Conservation (phyloP, 2,329 filamentous ascomycete species). For the Ophiostoma ips region DNA sequence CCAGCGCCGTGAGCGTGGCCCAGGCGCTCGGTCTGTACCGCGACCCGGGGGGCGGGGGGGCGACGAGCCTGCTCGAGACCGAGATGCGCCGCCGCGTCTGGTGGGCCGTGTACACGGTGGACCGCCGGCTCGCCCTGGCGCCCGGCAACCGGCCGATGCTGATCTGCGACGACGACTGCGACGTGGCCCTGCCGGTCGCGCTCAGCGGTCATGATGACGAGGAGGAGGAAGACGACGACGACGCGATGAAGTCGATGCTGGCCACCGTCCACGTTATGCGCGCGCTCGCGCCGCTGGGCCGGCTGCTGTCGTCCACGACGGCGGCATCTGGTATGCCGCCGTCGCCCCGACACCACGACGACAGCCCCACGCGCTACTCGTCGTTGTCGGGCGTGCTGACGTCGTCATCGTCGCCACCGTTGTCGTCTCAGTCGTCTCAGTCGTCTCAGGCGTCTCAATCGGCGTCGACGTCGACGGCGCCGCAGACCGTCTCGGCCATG, state of each 20-base stretch:
- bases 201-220: slow-evolving; percentile 74
- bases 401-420: slow-evolving; percentile 3
- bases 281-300: slow-evolving; percentile 59
- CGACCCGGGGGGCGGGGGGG: too few relatives aligned
- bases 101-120: slow-evolving; percentile 89
- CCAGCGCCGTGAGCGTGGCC: slow-evolving; percentile 61
- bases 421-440: neutral
- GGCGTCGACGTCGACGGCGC: neutral
- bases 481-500: neutral
- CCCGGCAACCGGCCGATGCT: slow-evolving; percentile 58
- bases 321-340: too few relatives aligned
- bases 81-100: slow-evolving; percentile 82
- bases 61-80: too few relatives aligned
- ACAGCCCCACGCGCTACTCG: neutral
- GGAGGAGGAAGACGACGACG: slow-evolving; percentile 23
- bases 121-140: slow-evolving; percentile 69
- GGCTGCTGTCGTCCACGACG: slow-evolving; percentile 30
- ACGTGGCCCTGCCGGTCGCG: slow-evolving; percentile 58
- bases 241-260: slow-evolving; percentile 47
- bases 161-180: slow-evolving; percentile 81
- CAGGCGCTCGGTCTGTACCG: slow-evolving; percentile 74
- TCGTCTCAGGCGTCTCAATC: neutral
- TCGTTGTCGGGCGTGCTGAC: slow-evolving; percentile 5
- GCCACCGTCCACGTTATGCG: slow-evolving; percentile 72
- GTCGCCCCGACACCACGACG: too few relatives aligned